phyloP scores from a whole-genome alignment of 805 yeast species.

The Lachancea kluyveri region DNA sequence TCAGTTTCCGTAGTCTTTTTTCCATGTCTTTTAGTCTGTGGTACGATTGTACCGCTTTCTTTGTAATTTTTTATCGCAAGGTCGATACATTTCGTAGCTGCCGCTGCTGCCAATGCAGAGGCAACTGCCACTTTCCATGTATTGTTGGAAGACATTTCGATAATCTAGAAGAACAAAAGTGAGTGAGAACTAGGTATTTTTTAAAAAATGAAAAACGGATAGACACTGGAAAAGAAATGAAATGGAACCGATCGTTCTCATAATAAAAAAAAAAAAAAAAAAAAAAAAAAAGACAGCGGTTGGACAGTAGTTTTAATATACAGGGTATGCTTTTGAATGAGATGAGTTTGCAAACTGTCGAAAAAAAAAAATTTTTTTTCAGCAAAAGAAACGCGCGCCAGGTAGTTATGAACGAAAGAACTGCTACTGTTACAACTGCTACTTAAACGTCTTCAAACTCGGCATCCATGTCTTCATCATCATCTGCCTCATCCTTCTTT shows the following conservation, averaged over 20 bases:
- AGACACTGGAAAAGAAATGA: no score
- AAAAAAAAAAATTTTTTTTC: no score
- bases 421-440: background rate
- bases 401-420: background rate
- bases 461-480: conserved; percentile 30
- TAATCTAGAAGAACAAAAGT: no score
- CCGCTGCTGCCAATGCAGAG: conserved; percentile 30
- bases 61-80: conserved; percentile 21
- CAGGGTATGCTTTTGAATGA: no score
- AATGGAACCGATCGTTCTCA: no score
- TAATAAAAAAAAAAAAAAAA: no score
- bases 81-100: conserved; percentile 28
- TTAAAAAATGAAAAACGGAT: no score
- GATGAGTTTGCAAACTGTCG: no score
- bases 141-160: conserved; percentile 4
- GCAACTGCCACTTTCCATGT: conserved; percentile 27
- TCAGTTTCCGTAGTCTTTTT: conserved; percentile 2
- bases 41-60: conserved; percentile 1
- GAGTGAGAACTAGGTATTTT: no score
- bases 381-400: no score
- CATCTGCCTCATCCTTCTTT: conserved; percentile 14
- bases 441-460: conserved; percentile 31
- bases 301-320: no score
- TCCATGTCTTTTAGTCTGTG: conserved; percentile 5
- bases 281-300: no score